These are phyloP conservation scores for Spinellus fusiger DNA, from an alignment of 192 early-diverging fungal genomes.

Conservation along the genomic window DNA sequence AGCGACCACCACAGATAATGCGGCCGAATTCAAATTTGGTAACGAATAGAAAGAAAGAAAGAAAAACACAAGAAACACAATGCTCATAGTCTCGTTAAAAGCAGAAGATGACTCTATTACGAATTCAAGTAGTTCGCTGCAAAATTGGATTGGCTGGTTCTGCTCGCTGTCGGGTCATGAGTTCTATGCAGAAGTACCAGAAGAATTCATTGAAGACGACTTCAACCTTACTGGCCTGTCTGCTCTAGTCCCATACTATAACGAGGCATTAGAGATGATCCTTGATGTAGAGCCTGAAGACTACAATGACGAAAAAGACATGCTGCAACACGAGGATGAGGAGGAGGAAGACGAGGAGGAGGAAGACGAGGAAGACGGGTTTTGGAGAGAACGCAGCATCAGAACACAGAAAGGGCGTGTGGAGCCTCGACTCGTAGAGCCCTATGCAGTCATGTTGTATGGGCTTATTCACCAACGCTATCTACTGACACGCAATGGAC, in stretches of 20 bases:
- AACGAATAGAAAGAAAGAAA: background rate
- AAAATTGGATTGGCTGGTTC: conserved; percentile 73
- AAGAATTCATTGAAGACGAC: conserved; percentile 92
- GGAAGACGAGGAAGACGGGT: conserved; percentile 16
- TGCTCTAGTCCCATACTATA: conserved; percentile 77
- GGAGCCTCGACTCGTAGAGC: conserved; percentile 50
- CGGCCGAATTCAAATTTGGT: background rate
- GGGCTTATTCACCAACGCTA: conserved; percentile 91
- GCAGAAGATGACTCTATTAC: conserved; percentile 7
- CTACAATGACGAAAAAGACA: conserved; percentile 10
- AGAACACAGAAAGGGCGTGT: background rate
- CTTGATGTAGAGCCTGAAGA: conserved; percentile 68
- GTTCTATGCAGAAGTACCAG: conserved; percentile 76
- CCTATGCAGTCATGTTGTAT: conserved; percentile 85
- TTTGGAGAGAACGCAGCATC: conserved; percentile 17
- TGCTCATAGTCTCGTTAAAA: conserved; percentile 1
- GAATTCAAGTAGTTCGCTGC: conserved; percentile 7
- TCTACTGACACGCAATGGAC: conserved; percentile 80
- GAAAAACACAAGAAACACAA: background rate
- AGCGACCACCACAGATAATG: background rate
- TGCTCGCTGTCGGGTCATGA: conserved; percentile 71
- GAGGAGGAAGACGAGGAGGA: background rate
- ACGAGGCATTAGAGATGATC: conserved; percentile 94
- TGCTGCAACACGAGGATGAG: background rate
- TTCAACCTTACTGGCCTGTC: conserved; percentile 95